A percentile compares a stretch with the other conserved stretches of the same genome.
These are phyloP conservation scores for Syncephalis plumigaleata DNA, from an alignment of 371 early-diverging fungal species.

Conservation along the genomic window DNA sequence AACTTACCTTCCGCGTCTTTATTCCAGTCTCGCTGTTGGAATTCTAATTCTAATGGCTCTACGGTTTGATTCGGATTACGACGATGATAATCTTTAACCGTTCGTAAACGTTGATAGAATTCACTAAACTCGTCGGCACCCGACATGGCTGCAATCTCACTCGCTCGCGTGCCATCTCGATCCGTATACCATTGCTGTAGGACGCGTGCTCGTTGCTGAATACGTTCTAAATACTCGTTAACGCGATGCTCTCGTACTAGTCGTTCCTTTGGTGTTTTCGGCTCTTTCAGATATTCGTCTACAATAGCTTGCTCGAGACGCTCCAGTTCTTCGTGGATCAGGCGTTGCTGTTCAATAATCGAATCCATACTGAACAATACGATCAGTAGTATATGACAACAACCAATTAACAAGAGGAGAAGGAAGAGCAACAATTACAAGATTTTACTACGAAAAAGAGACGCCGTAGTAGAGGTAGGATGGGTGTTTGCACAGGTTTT, in stretches of 20 bases:
- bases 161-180: constrained; percentile 46
- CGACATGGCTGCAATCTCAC: constrained; percentile 56
- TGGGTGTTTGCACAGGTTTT: no score
- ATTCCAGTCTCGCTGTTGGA: constrained; percentile 20
- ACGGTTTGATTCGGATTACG: constrained; percentile 64
- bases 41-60: constrained; percentile 64
- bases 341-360: constrained; percentile 19
- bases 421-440: no score
- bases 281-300: constrained; percentile 52
- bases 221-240: constrained; percentile 53
- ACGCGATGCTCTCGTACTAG: constrained; percentile 73
- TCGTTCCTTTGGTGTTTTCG: constrained; percentile 30
- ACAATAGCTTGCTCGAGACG: constrained; percentile 79
- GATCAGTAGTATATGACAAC: no score
- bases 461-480: no score
- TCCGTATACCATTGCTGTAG: constrained; percentile 53
- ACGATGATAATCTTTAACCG: constrained; percentile 69
- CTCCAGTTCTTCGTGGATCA: constrained; percentile 82
- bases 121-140: constrained; percentile 58
- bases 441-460: no score
- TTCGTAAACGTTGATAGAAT: constrained; percentile 71
- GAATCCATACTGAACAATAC: constrained; percentile 10
- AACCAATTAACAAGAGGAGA: no score
- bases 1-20: constrained; percentile 28
- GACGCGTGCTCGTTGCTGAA: constrained; percentile 31